Evolutionary conservation across 306 rosid species (phyloP).

Genomic region (Bauhinia variegata): DNA sequence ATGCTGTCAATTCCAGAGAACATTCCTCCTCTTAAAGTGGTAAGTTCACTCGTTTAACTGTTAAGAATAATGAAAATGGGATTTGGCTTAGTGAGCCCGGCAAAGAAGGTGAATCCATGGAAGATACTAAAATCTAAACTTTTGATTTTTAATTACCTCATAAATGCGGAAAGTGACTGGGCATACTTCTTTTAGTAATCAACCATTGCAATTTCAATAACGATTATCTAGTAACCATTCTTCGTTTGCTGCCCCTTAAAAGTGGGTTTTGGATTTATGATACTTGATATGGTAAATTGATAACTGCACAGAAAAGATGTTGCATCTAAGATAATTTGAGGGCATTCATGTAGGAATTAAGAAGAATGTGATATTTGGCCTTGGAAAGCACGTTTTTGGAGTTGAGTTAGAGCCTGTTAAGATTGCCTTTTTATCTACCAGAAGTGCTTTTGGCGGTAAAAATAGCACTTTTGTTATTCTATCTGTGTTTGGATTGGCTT

Average conservation of each 20-base stretch:
- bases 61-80: constrained; percentile 9
- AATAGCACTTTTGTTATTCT: too few relatives aligned
- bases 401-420: too few relatives aligned
- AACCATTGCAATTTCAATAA: not conserved
- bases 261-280: not conserved
- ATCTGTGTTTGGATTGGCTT: too few relatives aligned
- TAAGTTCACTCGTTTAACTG: constrained; percentile 39
- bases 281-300: not conserved
- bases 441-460: too few relatives aligned
- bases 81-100: too few relatives aligned
- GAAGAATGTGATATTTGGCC: not conserved
- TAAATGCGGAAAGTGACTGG: not conserved
- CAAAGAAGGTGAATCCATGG: too few relatives aligned
- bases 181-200: not conserved
- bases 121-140: too few relatives aligned
- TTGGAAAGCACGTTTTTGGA: not conserved
- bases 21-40: constrained; percentile 91
- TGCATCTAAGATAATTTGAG: not conserved
- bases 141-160: not conserved
- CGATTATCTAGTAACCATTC: not conserved
- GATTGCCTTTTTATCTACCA: too few relatives aligned
- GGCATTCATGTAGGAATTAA: not conserved
- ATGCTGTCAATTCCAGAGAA: constrained; percentile 91
- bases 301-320: not conserved
- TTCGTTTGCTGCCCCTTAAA: not conserved